phyloP scores from a whole-genome alignment of 345 rosid genomes.

The Ceriops decandra region DNA sequence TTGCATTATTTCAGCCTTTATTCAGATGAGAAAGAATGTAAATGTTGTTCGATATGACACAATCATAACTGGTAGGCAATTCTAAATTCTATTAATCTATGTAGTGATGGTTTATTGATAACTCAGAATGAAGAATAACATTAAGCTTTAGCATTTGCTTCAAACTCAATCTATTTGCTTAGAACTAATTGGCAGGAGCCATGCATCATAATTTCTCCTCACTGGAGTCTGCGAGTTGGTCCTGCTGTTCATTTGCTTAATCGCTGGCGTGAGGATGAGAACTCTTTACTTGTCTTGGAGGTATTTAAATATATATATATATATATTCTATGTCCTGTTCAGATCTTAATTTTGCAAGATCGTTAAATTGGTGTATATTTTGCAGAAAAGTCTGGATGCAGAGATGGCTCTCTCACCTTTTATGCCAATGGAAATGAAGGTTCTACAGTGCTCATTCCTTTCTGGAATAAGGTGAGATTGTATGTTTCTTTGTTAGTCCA shows the following conservation, averaged over 20 bases:
- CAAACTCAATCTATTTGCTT: constrained; percentile 27
- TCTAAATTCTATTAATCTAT: neutral
- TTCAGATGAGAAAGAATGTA: neutral
- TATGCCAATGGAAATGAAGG: constrained; percentile 65
- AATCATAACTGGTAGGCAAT: neutral
- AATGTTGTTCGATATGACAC: neutral
- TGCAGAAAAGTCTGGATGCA: constrained; percentile 58
- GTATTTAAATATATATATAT: constrained; percentile 24
- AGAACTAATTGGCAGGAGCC: constrained; percentile 83
- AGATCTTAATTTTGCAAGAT: constrained; percentile 9
- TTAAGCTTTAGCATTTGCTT: neutral
- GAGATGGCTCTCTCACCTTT: constrained; percentile 69
- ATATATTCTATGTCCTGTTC: neutral
- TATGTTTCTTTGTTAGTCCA: neutral
- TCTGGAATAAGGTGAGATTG: constrained; percentile 60
- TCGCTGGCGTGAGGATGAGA: constrained; percentile 67
- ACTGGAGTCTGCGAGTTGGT: constrained; percentile 82
- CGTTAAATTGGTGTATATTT: constrained; percentile 19
- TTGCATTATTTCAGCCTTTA: neutral
- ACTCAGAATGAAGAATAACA: neutral
- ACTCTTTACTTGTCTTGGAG: constrained; percentile 76
- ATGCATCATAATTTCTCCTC: constrained; percentile 70
- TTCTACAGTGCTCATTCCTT: constrained; percentile 78
- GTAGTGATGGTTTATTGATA: neutral
- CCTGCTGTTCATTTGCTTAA: constrained; percentile 71